Conservation (phyloP, 441 rosid genomes). For the Hura crepitans region DNA sequence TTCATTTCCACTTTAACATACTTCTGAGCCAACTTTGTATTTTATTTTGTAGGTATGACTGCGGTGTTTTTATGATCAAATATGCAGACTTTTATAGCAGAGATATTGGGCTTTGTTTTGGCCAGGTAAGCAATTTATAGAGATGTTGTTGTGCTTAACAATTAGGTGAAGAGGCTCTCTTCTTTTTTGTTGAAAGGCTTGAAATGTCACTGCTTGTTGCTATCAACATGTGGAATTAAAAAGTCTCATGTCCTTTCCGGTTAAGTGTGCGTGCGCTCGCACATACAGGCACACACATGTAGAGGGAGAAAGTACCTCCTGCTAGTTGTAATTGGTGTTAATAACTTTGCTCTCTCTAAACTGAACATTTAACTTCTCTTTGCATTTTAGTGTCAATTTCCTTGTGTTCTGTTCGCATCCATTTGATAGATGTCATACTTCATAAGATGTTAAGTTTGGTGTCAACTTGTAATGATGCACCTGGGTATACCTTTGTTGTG, state of each 20-base stretch:
- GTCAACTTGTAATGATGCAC: no score
- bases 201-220: not conserved
- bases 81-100: slow-evolving; percentile 81
- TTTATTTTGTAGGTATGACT: slow-evolving; percentile 64
- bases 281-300: no score
- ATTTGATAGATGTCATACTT: no score
- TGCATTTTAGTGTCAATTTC: no score
- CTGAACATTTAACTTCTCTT: no score
- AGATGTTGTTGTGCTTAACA: not conserved
- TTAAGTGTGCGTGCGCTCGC: no score
- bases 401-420: no score
- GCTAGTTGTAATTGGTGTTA: not conserved
- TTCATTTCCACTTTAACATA: not conserved
- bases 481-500: no score
- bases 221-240: not conserved
- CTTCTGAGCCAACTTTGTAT: not conserved
- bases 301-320: not conserved
- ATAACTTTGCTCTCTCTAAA: no score
- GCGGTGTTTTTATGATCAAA: slow-evolving; percentile 92
- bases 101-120: slow-evolving; percentile 64
- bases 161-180: not conserved
- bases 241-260: not conserved
- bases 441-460: no score
- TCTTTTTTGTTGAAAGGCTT: not conserved
- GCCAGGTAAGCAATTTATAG: slow-evolving; percentile 51